Evolutionary conservation across 306 rosid species (phyloP).

Genomic region (Fragaria nilgerrensis): DNA sequence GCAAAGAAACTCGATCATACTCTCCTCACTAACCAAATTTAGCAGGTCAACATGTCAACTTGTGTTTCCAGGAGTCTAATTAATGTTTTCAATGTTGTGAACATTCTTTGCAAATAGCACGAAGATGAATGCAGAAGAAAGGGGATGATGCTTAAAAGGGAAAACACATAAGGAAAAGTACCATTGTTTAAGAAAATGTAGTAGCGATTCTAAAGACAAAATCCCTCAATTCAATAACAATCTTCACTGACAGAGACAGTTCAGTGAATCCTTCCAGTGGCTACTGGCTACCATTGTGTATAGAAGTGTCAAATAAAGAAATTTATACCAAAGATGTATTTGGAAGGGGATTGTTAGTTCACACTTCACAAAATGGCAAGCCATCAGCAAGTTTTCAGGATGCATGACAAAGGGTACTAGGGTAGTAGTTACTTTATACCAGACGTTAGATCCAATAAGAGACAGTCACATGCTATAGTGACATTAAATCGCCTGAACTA

Average conservation of each 20-base stretch:
- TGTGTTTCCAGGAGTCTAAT: too few species aligned
- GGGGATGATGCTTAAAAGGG: too few species aligned
- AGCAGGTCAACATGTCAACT: too few species aligned
- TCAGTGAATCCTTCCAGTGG: not conserved
- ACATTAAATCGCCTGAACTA: not conserved
- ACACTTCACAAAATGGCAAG: not conserved
- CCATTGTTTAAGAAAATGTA: not conserved
- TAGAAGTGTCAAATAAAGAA: not conserved
- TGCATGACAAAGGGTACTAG: not conserved
- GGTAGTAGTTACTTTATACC: not conserved
- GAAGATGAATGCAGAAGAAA: too few species aligned
- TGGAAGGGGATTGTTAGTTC: not conserved
- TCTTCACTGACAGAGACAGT: not conserved
- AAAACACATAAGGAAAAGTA: not conserved
- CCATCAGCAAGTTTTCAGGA: not conserved
- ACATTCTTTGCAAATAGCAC: too few species aligned
- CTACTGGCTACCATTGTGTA: not conserved
- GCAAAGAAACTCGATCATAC: too few species aligned
- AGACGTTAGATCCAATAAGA: not conserved
- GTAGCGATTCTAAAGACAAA: not conserved
- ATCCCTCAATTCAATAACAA: not conserved
- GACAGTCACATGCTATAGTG: not conserved
- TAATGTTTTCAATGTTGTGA: too few species aligned
- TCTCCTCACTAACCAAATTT: too few species aligned
- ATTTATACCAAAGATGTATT: not conserved